phyloP scores from a whole-genome alignment of 2,329 filamentous ascomycete species.

The Exophiala sp. region DNA sequence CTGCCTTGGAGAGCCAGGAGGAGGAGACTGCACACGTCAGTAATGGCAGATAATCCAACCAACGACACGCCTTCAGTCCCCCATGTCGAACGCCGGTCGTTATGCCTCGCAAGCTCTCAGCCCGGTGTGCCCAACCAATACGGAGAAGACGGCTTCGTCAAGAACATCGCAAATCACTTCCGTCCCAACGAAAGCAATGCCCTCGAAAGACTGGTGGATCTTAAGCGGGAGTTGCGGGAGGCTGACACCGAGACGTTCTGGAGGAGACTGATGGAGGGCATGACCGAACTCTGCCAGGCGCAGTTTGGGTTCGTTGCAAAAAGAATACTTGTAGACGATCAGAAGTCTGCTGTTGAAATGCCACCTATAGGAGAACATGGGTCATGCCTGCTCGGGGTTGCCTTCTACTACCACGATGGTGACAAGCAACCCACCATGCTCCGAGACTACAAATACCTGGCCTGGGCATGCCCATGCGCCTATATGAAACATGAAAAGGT shows the following conservation, averaged over 20 bases:
- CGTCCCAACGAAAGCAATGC: constrained; percentile 56
- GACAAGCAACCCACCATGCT: constrained; percentile 51
- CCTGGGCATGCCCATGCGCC: constrained; percentile 62
- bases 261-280: constrained; percentile 60
- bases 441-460: constrained; percentile 61
- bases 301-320: constrained; percentile 69
- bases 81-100: constrained; percentile 37
- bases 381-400: constrained; percentile 62
- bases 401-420: constrained; percentile 64
- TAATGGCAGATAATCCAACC: constrained; percentile 9
- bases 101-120: constrained; percentile 40
- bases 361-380: constrained; percentile 59
- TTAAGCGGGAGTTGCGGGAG: constrained; percentile 56
- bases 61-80: neutral
- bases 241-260: constrained; percentile 61
- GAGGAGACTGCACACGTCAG: constrained; percentile 3
- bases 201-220: constrained; percentile 55
- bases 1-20: neutral
- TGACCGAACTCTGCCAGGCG: constrained; percentile 60
- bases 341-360: constrained; percentile 57
- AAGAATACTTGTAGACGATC: constrained; percentile 58
- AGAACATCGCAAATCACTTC: constrained; percentile 37
- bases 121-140: constrained; percentile 44
- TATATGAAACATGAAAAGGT: constrained; percentile 71
- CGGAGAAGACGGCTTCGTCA: constrained; percentile 43